Base-by-base conservation (phyloP, 371 early-diverging fungal genomes). In the Mortierella sp. region DNA sequence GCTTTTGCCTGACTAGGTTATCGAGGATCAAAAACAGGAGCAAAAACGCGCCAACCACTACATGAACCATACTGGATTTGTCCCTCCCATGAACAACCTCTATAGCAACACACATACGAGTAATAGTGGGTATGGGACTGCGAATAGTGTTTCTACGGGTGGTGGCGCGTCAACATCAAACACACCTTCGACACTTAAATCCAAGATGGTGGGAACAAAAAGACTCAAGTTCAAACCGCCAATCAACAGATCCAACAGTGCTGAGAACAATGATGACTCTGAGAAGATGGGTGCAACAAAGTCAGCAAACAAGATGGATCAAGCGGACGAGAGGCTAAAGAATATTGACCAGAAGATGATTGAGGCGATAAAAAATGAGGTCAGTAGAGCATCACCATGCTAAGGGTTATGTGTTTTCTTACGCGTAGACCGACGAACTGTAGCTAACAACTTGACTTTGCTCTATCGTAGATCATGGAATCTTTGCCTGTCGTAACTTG, bases 261-360 rank as follows among this genome's bases (percentile, higher is more conserved):
- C 39, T 14, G 69, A 72, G n/a, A 66, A 52, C 30, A 62, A 58
- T 5, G 66, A 60, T 6, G 74, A 71, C 0, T 28, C n/a, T 0
- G 24, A 26, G 2, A 40, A 43, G 12, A 10, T 3, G 8, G 28
- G 52, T 5, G 49, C 58, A 66, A n/a, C 62, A 3, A 70, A 59
- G 40, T 22, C 60, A 47, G 35, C 52, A 8, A 67, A 45, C 45
- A 74, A 72, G 18, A 39, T 51, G 9, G 83, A 75, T 9, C 78
- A 67, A 18, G 72, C 84, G 0, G 91, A 90, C 66, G 93, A 93
- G 55, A 86, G 94, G n/a, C 77, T 96, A 24, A 83, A 85, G 61
- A 94, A 94, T 72, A 88, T 96, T 32, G 96, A 96, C 2, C 93
- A 93, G 26, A 83, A 86, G 58, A 93, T 96, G 94, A 77, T 94